Evolutionary conservation across 345 rosid genomes (phyloP).

Genomic region (Corchorus olitorius): DNA sequence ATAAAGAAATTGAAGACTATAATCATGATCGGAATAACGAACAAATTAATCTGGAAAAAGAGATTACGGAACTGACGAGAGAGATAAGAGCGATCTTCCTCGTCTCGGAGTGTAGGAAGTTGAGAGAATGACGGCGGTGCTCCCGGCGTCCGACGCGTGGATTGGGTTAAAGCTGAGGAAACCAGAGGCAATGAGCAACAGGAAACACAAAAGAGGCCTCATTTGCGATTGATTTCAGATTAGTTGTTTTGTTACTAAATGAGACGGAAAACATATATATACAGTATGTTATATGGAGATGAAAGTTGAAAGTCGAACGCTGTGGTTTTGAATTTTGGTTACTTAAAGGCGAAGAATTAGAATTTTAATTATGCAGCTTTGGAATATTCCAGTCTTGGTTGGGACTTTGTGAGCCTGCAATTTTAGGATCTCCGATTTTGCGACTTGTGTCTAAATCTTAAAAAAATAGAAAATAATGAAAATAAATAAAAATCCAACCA

Average conservation of each 20-base stretch:
- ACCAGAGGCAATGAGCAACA: not conserved
- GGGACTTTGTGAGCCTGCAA: not conserved
- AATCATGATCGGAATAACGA: not conserved
- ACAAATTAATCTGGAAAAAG: not conserved
- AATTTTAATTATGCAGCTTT: not conserved
- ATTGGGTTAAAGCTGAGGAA: not conserved
- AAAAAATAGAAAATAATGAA: too few relatives aligned
- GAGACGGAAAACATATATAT: not conserved
- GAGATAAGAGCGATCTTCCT: conserved; percentile 12
- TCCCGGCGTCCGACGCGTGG: not conserved
- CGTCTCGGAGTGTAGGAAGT: not conserved
- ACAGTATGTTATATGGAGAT: not conserved
- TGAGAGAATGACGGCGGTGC: not conserved
- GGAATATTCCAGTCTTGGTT: conserved; percentile 1
- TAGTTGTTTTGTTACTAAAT: not conserved
- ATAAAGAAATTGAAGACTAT: too few relatives aligned
- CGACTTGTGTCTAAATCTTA: not conserved
- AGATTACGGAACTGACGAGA: conserved; percentile 11
- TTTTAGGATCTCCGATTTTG: conserved; percentile 4
- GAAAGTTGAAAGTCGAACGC: not conserved
- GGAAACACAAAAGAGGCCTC: not conserved
- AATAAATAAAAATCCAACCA: too few relatives aligned
- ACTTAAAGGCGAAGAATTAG: conserved; percentile 8
- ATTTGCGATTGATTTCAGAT: not conserved
- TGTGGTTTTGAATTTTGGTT: not conserved